These are phyloP conservation scores for Fusarium duplospermum DNA, from an alignment of 2,329 filamentous ascomycete species.

Conservation along the genomic window DNA sequence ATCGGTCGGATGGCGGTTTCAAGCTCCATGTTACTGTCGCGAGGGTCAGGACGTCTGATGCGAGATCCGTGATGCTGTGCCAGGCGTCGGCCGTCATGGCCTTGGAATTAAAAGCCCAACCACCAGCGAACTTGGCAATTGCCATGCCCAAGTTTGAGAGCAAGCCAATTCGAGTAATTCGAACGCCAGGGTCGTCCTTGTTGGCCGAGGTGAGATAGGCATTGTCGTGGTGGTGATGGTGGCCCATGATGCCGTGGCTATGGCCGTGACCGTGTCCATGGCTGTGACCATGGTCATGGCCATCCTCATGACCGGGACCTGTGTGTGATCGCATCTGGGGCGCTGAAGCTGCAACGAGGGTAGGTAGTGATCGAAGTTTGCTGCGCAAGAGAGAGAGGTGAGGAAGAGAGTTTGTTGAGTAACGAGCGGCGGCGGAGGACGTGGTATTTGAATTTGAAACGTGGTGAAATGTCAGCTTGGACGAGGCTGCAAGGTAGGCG, in stretches of 20 bases:
- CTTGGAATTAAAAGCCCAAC: conserved; percentile 95
- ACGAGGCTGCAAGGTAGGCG: conserved; percentile 39
- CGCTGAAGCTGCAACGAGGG: conserved; percentile 46
- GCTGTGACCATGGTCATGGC: conserved; percentile 34
- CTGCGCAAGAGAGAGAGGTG: conserved; percentile 38
- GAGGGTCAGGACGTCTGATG: conserved; percentile 93
- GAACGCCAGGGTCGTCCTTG: conserved; percentile 75
- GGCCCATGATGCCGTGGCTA: conserved; percentile 40
- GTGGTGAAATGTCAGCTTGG: conserved; percentile 29
- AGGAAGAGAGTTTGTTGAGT: conserved; percentile 35
- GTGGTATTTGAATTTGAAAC: conserved; percentile 30
- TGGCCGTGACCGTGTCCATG: conserved; percentile 37
- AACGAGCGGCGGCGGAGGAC: conserved; percentile 15
- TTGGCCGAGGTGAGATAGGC: conserved; percentile 93
- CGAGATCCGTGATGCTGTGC: conserved; percentile 94
- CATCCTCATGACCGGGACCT: conserved; percentile 37
- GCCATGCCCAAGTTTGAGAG: conserved; percentile 95
- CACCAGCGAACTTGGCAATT: conserved; percentile 89
- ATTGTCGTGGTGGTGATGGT: conserved; percentile 91
- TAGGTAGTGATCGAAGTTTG: conserved; percentile 32
- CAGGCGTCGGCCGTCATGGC: conserved; percentile 93
- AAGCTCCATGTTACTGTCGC: conserved; percentile 95
- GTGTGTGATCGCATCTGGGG: conserved; percentile 49
- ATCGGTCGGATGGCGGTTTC: conserved; percentile 83
- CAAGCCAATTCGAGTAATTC: conserved; percentile 68